A percentile compares a stretch with the other conserved stretches of the same genome.
phyloP scores from a whole-genome alignment of 2,329 filamentous ascomycete species.

The Scedosporium boydii region DNA sequence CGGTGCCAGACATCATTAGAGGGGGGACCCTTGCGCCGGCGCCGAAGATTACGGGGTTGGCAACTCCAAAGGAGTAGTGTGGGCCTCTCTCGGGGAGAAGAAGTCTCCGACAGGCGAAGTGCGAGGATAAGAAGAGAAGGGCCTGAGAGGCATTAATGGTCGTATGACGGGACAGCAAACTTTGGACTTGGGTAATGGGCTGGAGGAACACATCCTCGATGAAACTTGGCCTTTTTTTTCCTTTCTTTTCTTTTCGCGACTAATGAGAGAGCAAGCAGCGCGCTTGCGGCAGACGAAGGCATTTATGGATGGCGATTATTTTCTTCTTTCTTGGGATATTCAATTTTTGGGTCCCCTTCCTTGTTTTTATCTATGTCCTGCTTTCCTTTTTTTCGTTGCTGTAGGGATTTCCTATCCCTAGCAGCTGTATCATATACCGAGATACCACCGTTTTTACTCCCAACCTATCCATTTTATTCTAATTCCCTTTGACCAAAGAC shows the following conservation, averaged over 20 bases:
- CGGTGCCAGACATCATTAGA: background rate
- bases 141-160: no score
- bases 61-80: background rate
- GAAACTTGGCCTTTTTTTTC: background rate
- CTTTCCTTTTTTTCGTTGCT: background rate
- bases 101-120: background rate
- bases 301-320: background rate
- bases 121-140: no score
- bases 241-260: background rate
- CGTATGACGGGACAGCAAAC: no score
- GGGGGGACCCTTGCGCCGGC: background rate
- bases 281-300: background rate
- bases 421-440: background rate
- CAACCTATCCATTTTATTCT: background rate
- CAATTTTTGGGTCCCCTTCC: background rate
- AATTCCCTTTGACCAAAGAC: background rate
- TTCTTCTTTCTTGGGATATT: background rate
- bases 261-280: background rate
- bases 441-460: background rate
- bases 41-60: background rate
- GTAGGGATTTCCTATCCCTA: background rate
- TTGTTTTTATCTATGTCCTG: slow-evolving; percentile 2
- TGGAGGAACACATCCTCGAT: no score
- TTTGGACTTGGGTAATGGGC: no score
- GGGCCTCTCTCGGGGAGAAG: no score